phyloP scores from a whole-genome alignment of 1,139 yeast genomes.

The Candida pseudoviswanathii region DNA sequence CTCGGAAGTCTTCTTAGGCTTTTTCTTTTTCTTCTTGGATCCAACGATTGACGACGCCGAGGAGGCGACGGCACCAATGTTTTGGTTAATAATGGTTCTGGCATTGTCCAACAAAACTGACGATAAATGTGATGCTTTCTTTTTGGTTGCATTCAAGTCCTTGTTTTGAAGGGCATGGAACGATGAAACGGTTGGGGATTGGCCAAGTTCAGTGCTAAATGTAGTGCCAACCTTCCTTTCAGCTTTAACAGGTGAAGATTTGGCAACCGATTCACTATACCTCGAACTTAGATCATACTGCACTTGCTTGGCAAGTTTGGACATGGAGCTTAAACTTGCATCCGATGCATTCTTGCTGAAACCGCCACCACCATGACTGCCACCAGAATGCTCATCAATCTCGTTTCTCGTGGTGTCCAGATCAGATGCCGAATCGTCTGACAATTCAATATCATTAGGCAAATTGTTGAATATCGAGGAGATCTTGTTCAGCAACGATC shows the following conservation, averaged over 20 bases:
- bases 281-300: constrained; percentile 19
- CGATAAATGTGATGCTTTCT: constrained; percentile 37
- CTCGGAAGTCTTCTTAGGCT: constrained; percentile 41
- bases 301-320: constrained; percentile 6
- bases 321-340: constrained; percentile 3
- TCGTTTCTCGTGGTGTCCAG: constrained; percentile 32
- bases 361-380: constrained; percentile 1
- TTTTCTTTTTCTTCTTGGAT: constrained; percentile 25
- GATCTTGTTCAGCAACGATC: constrained; percentile 21
- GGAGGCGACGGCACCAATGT: constrained; percentile 34
- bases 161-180: constrained; percentile 36
- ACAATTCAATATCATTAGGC: constrained; percentile 51
- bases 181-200: constrained; percentile 44
- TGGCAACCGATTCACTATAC: constrained; percentile 32
- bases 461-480: constrained; percentile 47
- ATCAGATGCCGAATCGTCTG: constrained; percentile 52
- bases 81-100: constrained; percentile 34
- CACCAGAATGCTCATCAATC: constrained; percentile 1
- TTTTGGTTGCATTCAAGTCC: constrained; percentile 23
- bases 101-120: constrained; percentile 43
- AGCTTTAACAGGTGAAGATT: constrained; percentile 34
- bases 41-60: constrained; percentile 30
- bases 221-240: constrained; percentile 19
- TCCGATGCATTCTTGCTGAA: constrained; percentile 6
- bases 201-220: constrained; percentile 9